Base-by-base conservation (phyloP, 768 basidiomycete genomes). In the Suillus luteus region DNA sequence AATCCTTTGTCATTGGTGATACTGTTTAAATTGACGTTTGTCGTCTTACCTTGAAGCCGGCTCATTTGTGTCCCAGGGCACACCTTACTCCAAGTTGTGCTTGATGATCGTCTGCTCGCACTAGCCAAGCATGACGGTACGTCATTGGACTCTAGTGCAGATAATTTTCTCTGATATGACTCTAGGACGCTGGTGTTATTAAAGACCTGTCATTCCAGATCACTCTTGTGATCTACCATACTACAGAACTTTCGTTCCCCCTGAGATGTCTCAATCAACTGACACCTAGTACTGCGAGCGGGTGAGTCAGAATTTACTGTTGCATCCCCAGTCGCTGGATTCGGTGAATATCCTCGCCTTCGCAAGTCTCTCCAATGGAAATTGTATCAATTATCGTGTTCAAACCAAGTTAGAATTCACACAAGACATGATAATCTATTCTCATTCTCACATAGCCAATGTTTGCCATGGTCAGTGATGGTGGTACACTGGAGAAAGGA, bases 1-100 rank as follows among this genome's bases (percentile, higher is more conserved):
- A 91, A 69, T 79, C 80, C 17, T 91, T 91, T 69, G 68, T 89
- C 44, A 77, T 91, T 62, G 87, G 90, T 71, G 88, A 89, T 85
- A 71, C 44, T 1, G 38, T n/a, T 33, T 44, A 15, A 22, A 10
- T 59, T 55, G 48, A 31, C 2, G 31, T 31, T 31, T 31, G 31
- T 51, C 22, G 46, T 31, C 31, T 14, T 49, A 43, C 2, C 19
- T 60, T 24, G 12, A 48, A 7, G 12, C 14, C 48, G 12, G 22
- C 55, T 70, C 5, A 65, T 62, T 41, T 10, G 54, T 27, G 22
- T 44, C 2, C 22, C 51, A 89, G 88, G 88, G 1, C 85, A 91
- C 72, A 83, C 90, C 1, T 71, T 91, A 22, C 64, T 89, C 12
- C 83, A 88, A 67, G 64, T 77, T 37, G 82, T 89, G 15, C 76